Evolutionary conservation across 176 grass and related monocot genomes (phyloP), one percentile per base, ranked within the genome.

Genomic region (Hordeum marinum): DNA sequence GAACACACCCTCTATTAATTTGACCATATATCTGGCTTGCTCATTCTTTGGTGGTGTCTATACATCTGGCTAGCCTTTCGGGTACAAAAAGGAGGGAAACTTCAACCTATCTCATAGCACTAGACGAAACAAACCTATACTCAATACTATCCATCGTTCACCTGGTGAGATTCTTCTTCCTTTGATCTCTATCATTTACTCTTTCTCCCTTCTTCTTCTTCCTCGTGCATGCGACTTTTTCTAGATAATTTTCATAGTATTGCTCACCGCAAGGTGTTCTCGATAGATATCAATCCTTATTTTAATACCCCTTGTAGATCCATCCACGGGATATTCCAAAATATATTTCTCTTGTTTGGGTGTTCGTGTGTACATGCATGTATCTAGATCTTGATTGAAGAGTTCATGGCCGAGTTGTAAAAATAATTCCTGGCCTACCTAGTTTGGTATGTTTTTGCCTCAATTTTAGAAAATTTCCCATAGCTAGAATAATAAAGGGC

Each of bases 121-220:
- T 11, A 60, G 21, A 55, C 17, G 23, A 52, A 52, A 45, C 2
- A 75, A 52, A 11, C 8, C 8, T 10, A 11, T 10, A 11, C 6
- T 52, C 43, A 42, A 31, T 29, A 50, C 46, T 31, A 5, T 41
- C 27, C 13, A 50, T 31, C 43, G 2, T 52, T 29, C 70, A 73
- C 72, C 72, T 4, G 72, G 72, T 75, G 43, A 52, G 72, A 25
- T 50, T 74, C 71, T 75, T 75, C 72, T 75, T 75, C 9, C 41
- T 31, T 26, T 75, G 14, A 31, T 75, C 8, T 75, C 15, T 52
- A 74, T 75, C 43, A 32, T 50, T 14, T 73, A 48, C 24, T 15
- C 3, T 52, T 29, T 75, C 17, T 29, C 1, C 14, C 2, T 25
- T 31, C 55, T 74, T 74, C 42, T 14, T 74, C 24, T 29, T 29